Evolutionary conservation across 2,329 filamentous ascomycete species (phyloP), one percentile per base, ranked within the genome.

Genomic region (Trichoderma afroharzianum): DNA sequence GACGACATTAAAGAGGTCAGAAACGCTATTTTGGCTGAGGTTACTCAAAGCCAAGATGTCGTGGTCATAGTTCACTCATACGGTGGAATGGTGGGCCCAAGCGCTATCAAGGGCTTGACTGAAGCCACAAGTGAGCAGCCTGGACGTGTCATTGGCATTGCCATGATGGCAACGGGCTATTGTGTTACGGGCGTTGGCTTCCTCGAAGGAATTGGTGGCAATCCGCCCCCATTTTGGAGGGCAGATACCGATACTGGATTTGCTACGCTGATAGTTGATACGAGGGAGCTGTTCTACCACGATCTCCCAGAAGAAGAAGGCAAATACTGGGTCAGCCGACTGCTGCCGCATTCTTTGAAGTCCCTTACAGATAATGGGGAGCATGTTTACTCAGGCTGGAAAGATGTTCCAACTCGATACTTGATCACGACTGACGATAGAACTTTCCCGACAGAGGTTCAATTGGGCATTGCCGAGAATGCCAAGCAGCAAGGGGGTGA

Each of bases 41-140:
- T 78, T 3, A 71, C 63, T 1, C 72, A 78, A 8, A 82, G 83
- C 2, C 78, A 75, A 26, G 76, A 87, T 69, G 85, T 87, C 2
- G 77, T 87, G 4, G 78, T 88, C 6, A 75, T 86, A 3, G 81
- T 79, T 1, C 85, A 87, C 76, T 86, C 85, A 0, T 87, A 85
- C 70, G 85, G 85, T 33, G 85, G 85, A 26, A 79, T 82, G 55
- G 82, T 85, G 1, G 84, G 82, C 57, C 79, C 78, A 73, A 86
- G 84, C 73, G 83, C 84, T 2, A 77, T 86, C 74, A 83, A 82
- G 72, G 83, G 80, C 7, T 78, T 86, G 63, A 76, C 83, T 0
- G 69, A 74, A 21, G 28, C 59, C 76, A 57, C 63, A 21, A 63
- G 50, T 4, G 57, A 39, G 50, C 63, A 50, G 6, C 53, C 71